A percentile compares a stretch with the other conserved stretches of the same genome.
Evolutionary conservation across 2,329 filamentous ascomycete species (phyloP).

Genomic region (Aspergillus sp.): DNA sequence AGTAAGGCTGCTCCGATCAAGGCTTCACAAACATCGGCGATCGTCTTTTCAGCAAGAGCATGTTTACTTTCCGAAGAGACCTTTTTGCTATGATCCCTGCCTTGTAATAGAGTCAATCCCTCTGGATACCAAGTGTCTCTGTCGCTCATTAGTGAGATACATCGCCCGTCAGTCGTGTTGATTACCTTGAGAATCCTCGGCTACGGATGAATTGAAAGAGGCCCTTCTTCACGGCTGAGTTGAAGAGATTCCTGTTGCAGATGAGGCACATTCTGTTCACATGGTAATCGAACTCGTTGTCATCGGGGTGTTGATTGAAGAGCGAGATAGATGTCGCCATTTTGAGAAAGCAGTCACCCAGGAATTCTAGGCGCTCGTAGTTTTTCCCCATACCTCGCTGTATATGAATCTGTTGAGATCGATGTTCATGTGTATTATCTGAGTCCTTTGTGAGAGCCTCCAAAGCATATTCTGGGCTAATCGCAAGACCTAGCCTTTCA

Average conservation of each 20-base stretch:
- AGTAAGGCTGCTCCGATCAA: slow-evolving; percentile 82
- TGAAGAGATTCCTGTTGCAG: slow-evolving; percentile 87
- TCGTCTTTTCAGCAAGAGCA: slow-evolving; percentile 77
- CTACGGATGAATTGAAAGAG: slow-evolving; percentile 77
- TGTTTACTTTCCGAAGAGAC: slow-evolving; percentile 52
- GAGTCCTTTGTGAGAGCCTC: slow-evolving; percentile 93
- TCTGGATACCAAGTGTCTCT: slow-evolving; percentile 85
- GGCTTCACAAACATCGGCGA: slow-evolving; percentile 93
- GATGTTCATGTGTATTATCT: slow-evolving; percentile 75
- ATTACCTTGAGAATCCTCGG: slow-evolving; percentile 70
- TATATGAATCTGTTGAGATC: slow-evolving; percentile 66
- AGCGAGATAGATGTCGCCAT: slow-evolving; percentile 90
- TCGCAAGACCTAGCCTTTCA: slow-evolving; percentile 59
- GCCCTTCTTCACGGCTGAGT: slow-evolving; percentile 65
- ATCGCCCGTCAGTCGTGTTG: slow-evolving; percentile 3
- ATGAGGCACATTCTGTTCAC: slow-evolving; percentile 87
- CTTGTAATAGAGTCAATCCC: slow-evolving; percentile 68
- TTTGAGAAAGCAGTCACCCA: slow-evolving; percentile 92
- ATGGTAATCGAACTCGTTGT: slow-evolving; percentile 84
- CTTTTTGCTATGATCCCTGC: slow-evolving; percentile 61
- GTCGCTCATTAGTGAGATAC: slow-evolving; percentile 2
- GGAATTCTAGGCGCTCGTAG: slow-evolving; percentile 90
- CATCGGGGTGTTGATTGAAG: slow-evolving; percentile 72
- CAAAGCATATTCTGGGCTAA: slow-evolving; percentile 69
- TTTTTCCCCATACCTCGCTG: slow-evolving; percentile 88